Conservation (phyloP, 2,329 filamentous ascomycete genomes). For the Fusarium liriodendri region DNA sequence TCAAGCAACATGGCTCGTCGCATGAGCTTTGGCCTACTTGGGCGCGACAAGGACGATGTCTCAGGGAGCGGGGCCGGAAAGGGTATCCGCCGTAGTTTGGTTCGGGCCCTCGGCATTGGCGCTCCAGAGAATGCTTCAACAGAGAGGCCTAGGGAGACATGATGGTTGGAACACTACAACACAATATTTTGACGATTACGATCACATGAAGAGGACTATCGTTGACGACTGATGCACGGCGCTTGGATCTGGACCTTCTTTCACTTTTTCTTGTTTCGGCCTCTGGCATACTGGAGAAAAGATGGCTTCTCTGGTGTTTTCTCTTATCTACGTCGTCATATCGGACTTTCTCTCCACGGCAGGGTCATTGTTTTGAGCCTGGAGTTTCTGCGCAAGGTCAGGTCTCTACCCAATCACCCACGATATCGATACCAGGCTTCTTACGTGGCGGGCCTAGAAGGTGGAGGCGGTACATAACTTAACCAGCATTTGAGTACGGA, state of each 20-base stretch:
- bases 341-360: neutral
- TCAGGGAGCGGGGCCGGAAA: slow-evolving; percentile 46
- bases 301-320: slow-evolving; percentile 2
- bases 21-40: slow-evolving; percentile 61
- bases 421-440: slow-evolving; percentile 1
- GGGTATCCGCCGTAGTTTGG: slow-evolving; percentile 59
- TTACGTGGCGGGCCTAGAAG: slow-evolving; percentile 13
- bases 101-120: slow-evolving; percentile 58
- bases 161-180: slow-evolving; percentile 8
- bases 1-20: slow-evolving; percentile 51
- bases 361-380: neutral
- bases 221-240: slow-evolving; percentile 25
- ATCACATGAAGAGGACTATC: slow-evolving; percentile 22
- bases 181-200: slow-evolving; percentile 29
- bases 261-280: slow-evolving; percentile 7
- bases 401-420: neutral
- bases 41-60: slow-evolving; percentile 53
- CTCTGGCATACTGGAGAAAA: slow-evolving; percentile 8
- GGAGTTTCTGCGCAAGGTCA: slow-evolving; percentile 24
- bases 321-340: slow-evolving; percentile 11
- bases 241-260: slow-evolving; percentile 24
- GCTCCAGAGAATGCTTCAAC: slow-evolving; percentile 29
- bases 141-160: slow-evolving; percentile 25
- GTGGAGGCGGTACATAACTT: neutral
- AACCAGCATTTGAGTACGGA: slow-evolving; percentile 24